phyloP scores from a whole-genome alignment of 2,329 filamentous ascomycete species.

The Exophiala bonariae region DNA sequence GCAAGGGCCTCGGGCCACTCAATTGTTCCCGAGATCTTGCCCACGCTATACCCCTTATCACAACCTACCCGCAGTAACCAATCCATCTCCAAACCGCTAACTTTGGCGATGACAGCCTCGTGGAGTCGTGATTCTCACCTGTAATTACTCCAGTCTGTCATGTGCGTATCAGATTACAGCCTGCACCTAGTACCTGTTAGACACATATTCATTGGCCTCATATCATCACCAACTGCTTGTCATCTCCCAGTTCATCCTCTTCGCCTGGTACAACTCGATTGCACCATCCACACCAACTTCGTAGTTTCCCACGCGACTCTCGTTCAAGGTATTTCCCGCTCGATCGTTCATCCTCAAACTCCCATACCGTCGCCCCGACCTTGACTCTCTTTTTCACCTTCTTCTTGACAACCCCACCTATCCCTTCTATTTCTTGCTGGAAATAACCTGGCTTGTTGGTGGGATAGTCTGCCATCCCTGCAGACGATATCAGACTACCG shows the following conservation, averaged over 20 bases:
- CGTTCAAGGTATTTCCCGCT: conserved; percentile 65
- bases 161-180: too few species aligned
- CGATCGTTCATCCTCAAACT: conserved; percentile 76
- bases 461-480: conserved; percentile 16
- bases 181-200: background rate
- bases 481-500: conserved; percentile 19
- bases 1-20: too few species aligned
- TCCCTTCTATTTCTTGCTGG: conserved; percentile 85
- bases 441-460: conserved; percentile 67
- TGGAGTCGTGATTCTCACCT: too few species aligned
- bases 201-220: conserved; percentile 1
- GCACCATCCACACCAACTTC: conserved; percentile 95
- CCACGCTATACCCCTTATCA: too few species aligned
- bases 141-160: too few species aligned
- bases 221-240: too few species aligned
- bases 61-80: too few species aligned
- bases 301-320: conserved; percentile 66
- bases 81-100: too few species aligned
- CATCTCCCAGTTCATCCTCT: conserved; percentile 37
- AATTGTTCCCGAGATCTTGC: too few species aligned
- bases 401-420: conserved; percentile 83
- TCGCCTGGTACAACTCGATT: conserved; percentile 68
- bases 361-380: conserved; percentile 80
- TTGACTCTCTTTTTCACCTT: conserved; percentile 80
- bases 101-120: too few species aligned